These are phyloP conservation scores for Gracilaria gracilis DNA, from an alignment of 23 red algal species.

Conservation along the genomic window DNA sequence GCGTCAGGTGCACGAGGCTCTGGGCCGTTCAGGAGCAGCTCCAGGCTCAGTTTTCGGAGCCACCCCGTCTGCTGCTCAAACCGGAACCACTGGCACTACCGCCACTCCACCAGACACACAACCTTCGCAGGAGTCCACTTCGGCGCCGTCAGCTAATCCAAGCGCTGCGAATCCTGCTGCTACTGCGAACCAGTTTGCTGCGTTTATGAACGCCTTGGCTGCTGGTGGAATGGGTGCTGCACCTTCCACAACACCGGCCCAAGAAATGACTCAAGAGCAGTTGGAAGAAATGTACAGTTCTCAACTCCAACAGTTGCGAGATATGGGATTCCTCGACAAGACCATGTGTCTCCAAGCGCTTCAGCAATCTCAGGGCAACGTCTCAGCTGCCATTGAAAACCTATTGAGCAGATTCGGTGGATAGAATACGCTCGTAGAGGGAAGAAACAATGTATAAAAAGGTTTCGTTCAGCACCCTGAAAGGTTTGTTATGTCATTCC, in stretches of 20 bases:
- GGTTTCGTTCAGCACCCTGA: constrained; percentile 18
- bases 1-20: constrained; percentile 74
- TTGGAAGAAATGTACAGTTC: constrained; percentile 86
- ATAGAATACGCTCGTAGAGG: constrained; percentile 7
- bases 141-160: not conserved
- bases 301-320: constrained; percentile 94
- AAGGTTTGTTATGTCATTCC: constrained; percentile 41
- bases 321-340: constrained; percentile 99
- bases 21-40: constrained; percentile 37
- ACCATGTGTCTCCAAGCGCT: constrained; percentile 90
- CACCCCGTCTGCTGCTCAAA: constrained; percentile 5
- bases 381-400: constrained; percentile 89
- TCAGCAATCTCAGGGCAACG: constrained; percentile 88
- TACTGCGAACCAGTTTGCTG: constrained; percentile 23
- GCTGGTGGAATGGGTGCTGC: constrained; percentile 46
- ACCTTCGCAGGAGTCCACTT: not conserved
- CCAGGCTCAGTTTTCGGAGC: constrained; percentile 31
- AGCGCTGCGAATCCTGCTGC: not conserved
- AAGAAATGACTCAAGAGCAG: constrained; percentile 93
- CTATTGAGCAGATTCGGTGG: constrained; percentile 87
- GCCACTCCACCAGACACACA: not conserved
- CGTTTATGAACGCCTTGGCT: constrained; percentile 62
- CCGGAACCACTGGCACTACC: constrained; percentile 15
- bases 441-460: constrained; percentile 22
- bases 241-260: constrained; percentile 1